phyloP scores from a whole-genome alignment of 805 yeast genomes.

The Candida morakotiae region DNA sequence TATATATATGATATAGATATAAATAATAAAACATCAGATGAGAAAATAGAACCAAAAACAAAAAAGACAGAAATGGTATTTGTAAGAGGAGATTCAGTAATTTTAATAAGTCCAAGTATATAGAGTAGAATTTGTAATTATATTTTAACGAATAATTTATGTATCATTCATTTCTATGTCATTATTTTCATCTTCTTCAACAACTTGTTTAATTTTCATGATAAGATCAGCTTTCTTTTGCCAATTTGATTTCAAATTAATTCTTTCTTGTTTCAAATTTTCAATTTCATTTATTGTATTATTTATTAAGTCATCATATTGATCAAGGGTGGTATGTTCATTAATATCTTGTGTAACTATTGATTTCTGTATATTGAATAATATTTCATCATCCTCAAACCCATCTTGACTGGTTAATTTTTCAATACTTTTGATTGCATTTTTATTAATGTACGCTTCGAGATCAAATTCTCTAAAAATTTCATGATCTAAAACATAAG shows the following conservation, averaged over 20 bases:
- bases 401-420: neutral
- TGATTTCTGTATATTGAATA: conserved; percentile 22
- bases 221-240: conserved; percentile 21
- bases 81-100: conserved; percentile 97
- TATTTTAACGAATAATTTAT: conserved; percentile 3
- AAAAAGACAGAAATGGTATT: conserved; percentile 84
- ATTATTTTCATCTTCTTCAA: conserved; percentile 11
- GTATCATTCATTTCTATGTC: conserved; percentile 12
- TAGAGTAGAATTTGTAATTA: neutral
- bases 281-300: conserved; percentile 20
- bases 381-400: conserved; percentile 11
- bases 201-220: conserved; percentile 24
- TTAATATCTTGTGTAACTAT: conserved; percentile 14
- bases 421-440: conserved; percentile 2
- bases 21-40: conserved; percentile 19
- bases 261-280: conserved; percentile 27
- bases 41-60: conserved; percentile 11
- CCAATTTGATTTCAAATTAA: conserved; percentile 33
- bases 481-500: conserved; percentile 11
- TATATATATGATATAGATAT: conserved; percentile 58
- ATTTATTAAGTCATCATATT: conserved; percentile 28
- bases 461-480: conserved; percentile 17
- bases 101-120: conserved; percentile 57
- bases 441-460: neutral
- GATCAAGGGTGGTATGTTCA: conserved; percentile 16